These are phyloP conservation scores for Lyophyllum atratum DNA, from an alignment of 768 basidiomycete genomes.

Conservation along the genomic window DNA sequence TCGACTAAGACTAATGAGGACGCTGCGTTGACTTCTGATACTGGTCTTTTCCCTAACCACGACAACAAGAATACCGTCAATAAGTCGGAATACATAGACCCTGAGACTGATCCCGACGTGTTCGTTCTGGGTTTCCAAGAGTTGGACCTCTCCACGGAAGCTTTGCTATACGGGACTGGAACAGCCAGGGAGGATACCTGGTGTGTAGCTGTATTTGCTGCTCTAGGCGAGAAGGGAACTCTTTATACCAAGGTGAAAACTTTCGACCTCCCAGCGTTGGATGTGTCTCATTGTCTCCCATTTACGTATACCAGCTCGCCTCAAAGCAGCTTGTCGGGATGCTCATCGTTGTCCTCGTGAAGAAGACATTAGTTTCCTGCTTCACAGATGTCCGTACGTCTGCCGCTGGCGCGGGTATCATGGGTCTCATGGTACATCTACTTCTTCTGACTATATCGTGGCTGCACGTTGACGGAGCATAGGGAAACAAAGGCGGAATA, in stretches of 20 bases:
- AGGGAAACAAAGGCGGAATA: conserved; percentile 87
- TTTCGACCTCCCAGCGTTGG: neutral
- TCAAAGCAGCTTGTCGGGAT: conserved; percentile 86
- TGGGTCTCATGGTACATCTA: conserved; percentile 71
- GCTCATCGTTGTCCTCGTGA: conserved; percentile 70
- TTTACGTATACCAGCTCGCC: conserved; percentile 45
- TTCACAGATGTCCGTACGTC: conserved; percentile 56
- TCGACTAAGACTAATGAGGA: neutral
- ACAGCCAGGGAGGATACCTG: conserved; percentile 72
- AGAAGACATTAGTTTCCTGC: conserved; percentile 46
- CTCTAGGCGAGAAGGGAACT: conserved; percentile 65
- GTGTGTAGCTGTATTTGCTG: conserved; percentile 64
- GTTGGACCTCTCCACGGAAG: conserved; percentile 76
- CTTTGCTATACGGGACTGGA: conserved; percentile 68
- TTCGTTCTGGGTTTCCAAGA: conserved; percentile 83
- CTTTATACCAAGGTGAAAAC: conserved; percentile 64
- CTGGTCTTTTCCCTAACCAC: neutral
- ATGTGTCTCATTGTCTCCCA: neutral
- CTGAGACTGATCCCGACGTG: conserved; percentile 58
- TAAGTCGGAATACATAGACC: conserved; percentile 19
- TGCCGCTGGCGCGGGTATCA: conserved; percentile 69
- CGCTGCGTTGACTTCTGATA: neutral
- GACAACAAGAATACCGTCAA: neutral
- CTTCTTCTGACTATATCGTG: neutral
- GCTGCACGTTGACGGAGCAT: neutral